Base-by-base conservation (phyloP, 2,329 filamentous ascomycete species). In the Beauveria pseudobassiana region DNA sequence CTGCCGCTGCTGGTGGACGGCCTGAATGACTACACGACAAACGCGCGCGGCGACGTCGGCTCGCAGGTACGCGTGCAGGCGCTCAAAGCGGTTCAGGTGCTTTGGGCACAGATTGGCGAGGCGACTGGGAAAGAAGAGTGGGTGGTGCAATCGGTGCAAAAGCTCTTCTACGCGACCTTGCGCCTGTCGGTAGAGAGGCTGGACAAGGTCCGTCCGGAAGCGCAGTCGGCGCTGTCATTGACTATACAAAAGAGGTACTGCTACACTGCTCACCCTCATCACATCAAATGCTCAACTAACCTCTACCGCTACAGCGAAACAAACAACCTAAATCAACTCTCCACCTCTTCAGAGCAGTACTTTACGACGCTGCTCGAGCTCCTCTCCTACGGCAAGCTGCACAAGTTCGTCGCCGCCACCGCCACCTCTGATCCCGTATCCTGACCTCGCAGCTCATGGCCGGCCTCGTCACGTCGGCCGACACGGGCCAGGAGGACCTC, bases 21-120 rank as follows among this genome's bases (percentile, higher is more conserved):
- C 0, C 75, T 99, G 30, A 88, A 93, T 66, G 93, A 99, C 71
- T 98, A 98, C 70, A 96, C 91, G 0, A 93, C 91, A 3, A 93
- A 91, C 66, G 87, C 93, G 16, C 82, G 92, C 62, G 95, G 95
- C 18, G 95, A 99, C 69, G 83, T 98, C 54, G 95, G 95, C 5
- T 96, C 93, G 0, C 84, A 93, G 58, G 89, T 96, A 4, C 84
- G 95, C 3, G 78, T 93, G 5, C 88, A 93, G 72, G 93, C 91
- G 26, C 81, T 97, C 14, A 82, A 87, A 71, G 93, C 90, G 18
- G 84, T 93, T 1, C 84, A 84, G 63, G 85, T 85, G 2, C 78
- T 91, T 1, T 85, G 82, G 75, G 70, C 70, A 40, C 72, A 71
- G 7, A 75, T 76, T 45, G 64, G 62, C 0, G 62, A 65, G 8